Evolutionary conservation across 2,329 filamentous ascomycete species (phyloP).

Genomic region (Pestalotiopsis sp.): DNA sequence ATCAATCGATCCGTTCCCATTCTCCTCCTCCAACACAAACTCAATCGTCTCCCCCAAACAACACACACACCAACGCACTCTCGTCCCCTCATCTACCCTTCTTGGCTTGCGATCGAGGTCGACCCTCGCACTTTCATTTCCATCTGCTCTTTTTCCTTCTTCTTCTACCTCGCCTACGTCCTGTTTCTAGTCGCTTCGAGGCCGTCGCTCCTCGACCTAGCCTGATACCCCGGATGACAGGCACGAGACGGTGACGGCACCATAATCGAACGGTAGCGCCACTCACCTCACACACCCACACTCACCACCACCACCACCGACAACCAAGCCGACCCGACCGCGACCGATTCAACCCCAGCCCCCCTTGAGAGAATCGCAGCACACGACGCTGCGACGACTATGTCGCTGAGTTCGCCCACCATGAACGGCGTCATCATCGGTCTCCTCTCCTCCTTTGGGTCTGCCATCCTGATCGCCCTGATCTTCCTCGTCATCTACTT

Average conservation of each 20-base stretch:
- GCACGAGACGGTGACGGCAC: slow-evolving; percentile 16
- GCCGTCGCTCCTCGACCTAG: slow-evolving; percentile 11
- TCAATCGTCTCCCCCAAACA: not conserved
- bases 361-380: not conserved
- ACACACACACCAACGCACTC: not conserved
- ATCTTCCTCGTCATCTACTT: slow-evolving; percentile 86
- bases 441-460: slow-evolving; percentile 90
- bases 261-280: slow-evolving; percentile 8
- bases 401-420: slow-evolving; percentile 11
- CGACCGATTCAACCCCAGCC: not conserved
- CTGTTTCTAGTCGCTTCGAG: slow-evolving; percentile 3
- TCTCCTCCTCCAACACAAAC: not conserved
- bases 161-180: not conserved
- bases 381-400: slow-evolving; percentile 9
- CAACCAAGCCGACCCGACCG: not conserved
- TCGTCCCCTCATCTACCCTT: not conserved
- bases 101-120: slow-evolving; percentile 8
- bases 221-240: slow-evolving; percentile 15
- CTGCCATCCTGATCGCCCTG: slow-evolving; percentile 80
- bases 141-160: slow-evolving; percentile 1
- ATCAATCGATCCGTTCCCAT: not conserved
- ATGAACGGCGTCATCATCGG: slow-evolving; percentile 88
- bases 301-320: not conserved
- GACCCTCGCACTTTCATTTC: slow-evolving; percentile 10
- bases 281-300: slow-evolving; percentile 1